Evolutionary conservation across 2,329 filamentous ascomycete species (phyloP), one percentile per base, ranked within the genome.

Genomic region (Pestalotiopsis sp.): DNA sequence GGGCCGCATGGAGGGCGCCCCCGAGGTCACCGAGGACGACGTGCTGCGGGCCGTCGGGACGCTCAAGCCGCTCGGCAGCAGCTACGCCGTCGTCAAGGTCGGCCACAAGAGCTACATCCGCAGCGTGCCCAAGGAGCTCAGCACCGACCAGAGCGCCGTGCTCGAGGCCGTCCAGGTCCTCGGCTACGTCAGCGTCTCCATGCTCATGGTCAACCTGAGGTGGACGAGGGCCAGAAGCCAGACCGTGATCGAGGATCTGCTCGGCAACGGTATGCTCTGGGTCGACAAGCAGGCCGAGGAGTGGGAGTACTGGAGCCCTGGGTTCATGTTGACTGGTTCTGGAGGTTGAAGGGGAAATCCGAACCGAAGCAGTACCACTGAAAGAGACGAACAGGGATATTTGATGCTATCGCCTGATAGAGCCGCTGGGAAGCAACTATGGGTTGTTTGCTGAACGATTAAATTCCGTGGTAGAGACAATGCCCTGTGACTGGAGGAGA

Each of bases 71-170:
- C 88, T 99, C 2, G 95, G 95, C 0, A 94, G 93, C 0, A 93
- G 94, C 20, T 98, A 97, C 81, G 92, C 90, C 31, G 91, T 97
- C 68, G 87, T 97, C 71, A 90, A 87, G 67, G 93, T 99, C 70
- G 96, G 96, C 7, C 90, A 90, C 72, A 93, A 92, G 76, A 89
- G 92, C 70, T 96, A 97, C 81, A 95, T 99, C 67, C 90, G 96
- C 36, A 97, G 94, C 3, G 91, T 99, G 55, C 96, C 96, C 1
- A 96, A 97, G 79, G 96, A 99, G 81, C 87, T 99, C 71, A 98
- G 97, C 79, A 95, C 90, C 14, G 96, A 99, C 79, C 96, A 99
- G 83, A 93, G 93, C 64, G 93, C 92, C 2, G 95, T 97, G 13
- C 87, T 99, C 6, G 96, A 98, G 83, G 95, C 93, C 1, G 93